Conservation (phyloP, 2,329 filamentous ascomycete species). For the Emericellopsis cladophorae region DNA sequence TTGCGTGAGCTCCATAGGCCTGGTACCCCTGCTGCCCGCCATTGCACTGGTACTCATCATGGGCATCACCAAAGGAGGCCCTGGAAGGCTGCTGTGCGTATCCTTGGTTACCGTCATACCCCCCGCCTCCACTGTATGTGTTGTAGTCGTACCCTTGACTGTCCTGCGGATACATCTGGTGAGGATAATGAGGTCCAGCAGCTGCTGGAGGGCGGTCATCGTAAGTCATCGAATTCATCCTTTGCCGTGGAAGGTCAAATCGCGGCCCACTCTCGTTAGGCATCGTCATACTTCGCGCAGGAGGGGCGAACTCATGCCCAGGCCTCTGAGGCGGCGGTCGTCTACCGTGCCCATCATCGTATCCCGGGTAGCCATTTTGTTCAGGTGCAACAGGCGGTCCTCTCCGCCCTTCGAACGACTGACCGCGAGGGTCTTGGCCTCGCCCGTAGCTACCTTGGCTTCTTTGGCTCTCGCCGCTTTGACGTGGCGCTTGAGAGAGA, state of each 20-base stretch:
- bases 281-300: constrained; percentile 50
- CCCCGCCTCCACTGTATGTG: constrained; percentile 12
- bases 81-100: constrained; percentile 15
- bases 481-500: constrained; percentile 7
- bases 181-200: constrained; percentile 31
- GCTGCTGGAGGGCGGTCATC: constrained; percentile 40
- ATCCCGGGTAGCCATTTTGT: constrained; percentile 12
- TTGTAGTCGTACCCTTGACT: constrained; percentile 3
- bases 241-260: constrained; percentile 21
- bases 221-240: constrained; percentile 31
- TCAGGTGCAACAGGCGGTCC: not conserved
- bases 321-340: constrained; percentile 13
- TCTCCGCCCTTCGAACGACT: not conserved
- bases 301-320: constrained; percentile 33
- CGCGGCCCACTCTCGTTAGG: constrained; percentile 27
- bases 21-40: not conserved
- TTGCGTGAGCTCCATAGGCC: not conserved
- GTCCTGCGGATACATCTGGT: constrained; percentile 13
- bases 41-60: constrained; percentile 1
- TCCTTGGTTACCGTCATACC: constrained; percentile 17
- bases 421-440: constrained; percentile 18
- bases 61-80: constrained; percentile 2
- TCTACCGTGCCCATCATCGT: constrained; percentile 12
- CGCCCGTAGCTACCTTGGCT: constrained; percentile 13
- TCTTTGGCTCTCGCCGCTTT: constrained; percentile 13